Evolutionary conservation across 2,329 filamentous ascomycete genomes (phyloP).

Genomic region (Microcyclospora pomicola): DNA sequence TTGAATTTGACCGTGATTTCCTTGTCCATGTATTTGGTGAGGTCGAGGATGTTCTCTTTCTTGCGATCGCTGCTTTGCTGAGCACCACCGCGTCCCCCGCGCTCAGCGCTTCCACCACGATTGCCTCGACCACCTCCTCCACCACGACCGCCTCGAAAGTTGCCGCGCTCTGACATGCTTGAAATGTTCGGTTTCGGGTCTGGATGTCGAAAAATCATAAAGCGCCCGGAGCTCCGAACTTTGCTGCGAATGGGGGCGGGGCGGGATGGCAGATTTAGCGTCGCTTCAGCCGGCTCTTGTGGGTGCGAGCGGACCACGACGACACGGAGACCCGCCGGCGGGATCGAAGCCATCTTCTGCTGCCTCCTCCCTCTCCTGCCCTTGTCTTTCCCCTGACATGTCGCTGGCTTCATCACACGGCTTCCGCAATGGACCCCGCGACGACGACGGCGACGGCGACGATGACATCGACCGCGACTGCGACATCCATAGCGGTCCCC

Average conservation of each 20-base stretch:
- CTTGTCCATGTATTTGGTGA: conserved; percentile 96
- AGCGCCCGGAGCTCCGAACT: too few relatives aligned
- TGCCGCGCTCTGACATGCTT: conserved; percentile 43
- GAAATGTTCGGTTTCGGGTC: too few relatives aligned
- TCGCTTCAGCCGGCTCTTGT: neutral
- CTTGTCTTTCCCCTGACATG: conserved; percentile 2
- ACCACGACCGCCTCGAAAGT: conserved; percentile 32
- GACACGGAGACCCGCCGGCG: conserved; percentile 2
- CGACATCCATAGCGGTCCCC: neutral
- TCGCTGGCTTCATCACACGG: neutral
- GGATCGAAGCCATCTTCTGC: conserved; percentile 3
- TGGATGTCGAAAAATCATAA: too few relatives aligned
- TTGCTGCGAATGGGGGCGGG: too few relatives aligned
- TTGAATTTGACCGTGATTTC: conserved; percentile 92
- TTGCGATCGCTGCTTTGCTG: conserved; percentile 45
- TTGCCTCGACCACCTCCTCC: conserved; percentile 29
- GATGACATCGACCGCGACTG: neutral
- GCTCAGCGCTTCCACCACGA: conserved; percentile 17
- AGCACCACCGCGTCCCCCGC: conserved; percentile 19
- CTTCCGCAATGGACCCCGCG: neutral
- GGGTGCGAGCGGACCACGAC: neutral
- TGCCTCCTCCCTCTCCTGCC: conserved; percentile 5
- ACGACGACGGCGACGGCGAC: conserved; percentile 4
- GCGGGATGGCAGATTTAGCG: too few relatives aligned
- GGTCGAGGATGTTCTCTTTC: conserved; percentile 96